phyloP scores from a whole-genome alignment of 805 yeast species.

The Teunomyces atbi region DNA sequence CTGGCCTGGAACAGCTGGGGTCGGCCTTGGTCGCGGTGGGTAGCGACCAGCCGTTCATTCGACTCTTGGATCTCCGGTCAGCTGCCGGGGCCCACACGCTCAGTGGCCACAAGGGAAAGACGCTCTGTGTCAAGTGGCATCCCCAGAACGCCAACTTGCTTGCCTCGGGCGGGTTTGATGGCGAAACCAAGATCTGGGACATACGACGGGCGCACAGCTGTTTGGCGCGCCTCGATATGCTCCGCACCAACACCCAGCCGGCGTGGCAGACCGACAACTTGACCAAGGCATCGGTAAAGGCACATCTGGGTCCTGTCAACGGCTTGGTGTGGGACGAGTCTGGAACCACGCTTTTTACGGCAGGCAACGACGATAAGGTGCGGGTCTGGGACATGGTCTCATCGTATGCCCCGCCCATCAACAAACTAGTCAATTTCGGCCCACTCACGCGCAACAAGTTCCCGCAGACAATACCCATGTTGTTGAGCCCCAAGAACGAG shows the following conservation, averaged over 20 bases:
- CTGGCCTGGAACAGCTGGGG: conserved; percentile 16
- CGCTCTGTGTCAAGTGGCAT: conserved; percentile 69
- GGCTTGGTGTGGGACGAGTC: conserved; percentile 71
- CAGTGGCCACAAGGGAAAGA: conserved; percentile 56
- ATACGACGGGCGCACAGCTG: conserved; percentile 67
- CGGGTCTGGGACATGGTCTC: conserved; percentile 69
- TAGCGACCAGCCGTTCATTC: conserved; percentile 62
- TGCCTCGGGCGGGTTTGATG: conserved; percentile 80
- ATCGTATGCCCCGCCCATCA: conserved; percentile 42
- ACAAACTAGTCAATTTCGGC: conserved; percentile 71
- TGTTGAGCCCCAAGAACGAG: conserved; percentile 51
- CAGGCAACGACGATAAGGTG: conserved; percentile 79
- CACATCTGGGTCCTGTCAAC: conserved; percentile 78
- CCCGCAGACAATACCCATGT: conserved; percentile 48
- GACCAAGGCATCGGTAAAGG: conserved; percentile 43
- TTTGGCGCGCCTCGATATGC: conserved; percentile 60
- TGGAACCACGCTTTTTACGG: conserved; percentile 61
- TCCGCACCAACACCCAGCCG: conserved; percentile 34
- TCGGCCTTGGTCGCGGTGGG: conserved; percentile 67
- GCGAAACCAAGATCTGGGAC: conserved; percentile 85
- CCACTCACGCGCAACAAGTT: conserved; percentile 69
- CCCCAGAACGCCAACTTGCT: conserved; percentile 60
- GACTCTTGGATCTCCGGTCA: conserved; percentile 72
- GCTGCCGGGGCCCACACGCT: conserved; percentile 73
- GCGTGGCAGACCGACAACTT: conserved; percentile 23